Evolutionary conservation across 176 grass and related monocot genomes (phyloP).

Genomic region (Melocanna baccifera): DNA sequence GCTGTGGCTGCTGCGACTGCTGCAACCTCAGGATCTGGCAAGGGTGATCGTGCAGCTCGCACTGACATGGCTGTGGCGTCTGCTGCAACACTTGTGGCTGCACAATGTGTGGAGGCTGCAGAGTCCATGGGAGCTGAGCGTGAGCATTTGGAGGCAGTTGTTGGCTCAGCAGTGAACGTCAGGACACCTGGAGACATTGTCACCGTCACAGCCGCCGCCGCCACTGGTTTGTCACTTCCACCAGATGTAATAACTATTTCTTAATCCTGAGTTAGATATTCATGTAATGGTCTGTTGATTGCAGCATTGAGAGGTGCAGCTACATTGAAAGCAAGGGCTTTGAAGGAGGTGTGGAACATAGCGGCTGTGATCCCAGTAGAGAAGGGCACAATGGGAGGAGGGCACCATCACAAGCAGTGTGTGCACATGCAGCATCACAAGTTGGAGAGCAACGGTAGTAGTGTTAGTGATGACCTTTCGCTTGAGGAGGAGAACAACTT

Average conservation of each 20-base stretch:
- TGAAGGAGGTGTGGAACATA: conserved; percentile 99
- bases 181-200: conserved; percentile 77
- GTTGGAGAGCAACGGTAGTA: conserved; percentile 71
- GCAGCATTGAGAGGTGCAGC: conserved; percentile 89
- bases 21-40: conserved; percentile 50
- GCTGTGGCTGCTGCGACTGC: conserved; percentile 73
- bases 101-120: conserved; percentile 76
- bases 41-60: conserved; percentile 64
- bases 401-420: conserved; percentile 54
- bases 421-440: conserved; percentile 56
- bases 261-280: background rate
- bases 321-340: conserved; percentile 76
- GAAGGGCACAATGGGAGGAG: conserved; percentile 49
- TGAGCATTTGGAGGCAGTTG: conserved; percentile 69
- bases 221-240: conserved; percentile 53
- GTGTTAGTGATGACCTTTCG: conserved; percentile 64
- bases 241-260: background rate
- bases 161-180: conserved; percentile 87
- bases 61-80: conserved; percentile 88
- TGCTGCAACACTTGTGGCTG: conserved; percentile 74
- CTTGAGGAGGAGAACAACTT: conserved; percentile 84
- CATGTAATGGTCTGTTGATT: background rate
- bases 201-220: conserved; percentile 83
- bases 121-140: conserved; percentile 89
- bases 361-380: conserved; percentile 96